Evolutionary conservation across 1,139 yeast genomes (phyloP), one percentile per base, ranked within the genome.

Genomic region (Blastobotrys illinoisensis): DNA sequence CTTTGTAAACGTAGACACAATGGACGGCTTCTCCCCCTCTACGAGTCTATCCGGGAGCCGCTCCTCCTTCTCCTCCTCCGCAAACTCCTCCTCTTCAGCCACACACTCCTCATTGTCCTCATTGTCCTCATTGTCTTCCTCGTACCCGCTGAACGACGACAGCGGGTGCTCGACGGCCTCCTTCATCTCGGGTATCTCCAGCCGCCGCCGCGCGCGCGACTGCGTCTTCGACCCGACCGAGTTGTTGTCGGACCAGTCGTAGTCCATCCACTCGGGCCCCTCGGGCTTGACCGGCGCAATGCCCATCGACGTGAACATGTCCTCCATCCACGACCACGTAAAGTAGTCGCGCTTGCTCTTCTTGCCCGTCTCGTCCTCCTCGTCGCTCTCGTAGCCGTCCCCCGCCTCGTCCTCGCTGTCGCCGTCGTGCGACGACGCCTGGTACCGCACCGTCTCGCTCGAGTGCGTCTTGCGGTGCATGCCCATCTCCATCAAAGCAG

Each of bases 1-100:
- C n/a, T 62, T 58, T 7, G 66, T 59, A 46, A 66, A 44, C 47
- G 61, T 63, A 3, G 65, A 59, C n/a, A 65, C 66, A 46, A 66
- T 54, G 18, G 64, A 54, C 43, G 28, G 28, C 26, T 26, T 48
- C 11, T 48, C 50, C n/a, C 49, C 46, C 16, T 45, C 44, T 11
- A 18, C 18, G 26, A 32, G 13, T 36, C 47, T 23, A n/a, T 24
- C 44, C 16, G 49, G n/a, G 9, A 43, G 55, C 44, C n/a, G n/a
- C 11, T 48, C 50, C 14, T 50, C 45, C 14, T 45, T 46, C 13
- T 53, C 53, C n/a, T 48, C 48, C 11, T 48, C 52, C 1, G 13
- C 51, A 9, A 18, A 49, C n/a, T 48, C 56, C 1, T 46, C 50
- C 14, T 47, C 54, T 5, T 50, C 55, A 5, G 45, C 49, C 9